These are phyloP conservation scores for Trametes hirsuta DNA, from an alignment of 1,284 basidiomycete genomes.

Conservation along the genomic window DNA sequence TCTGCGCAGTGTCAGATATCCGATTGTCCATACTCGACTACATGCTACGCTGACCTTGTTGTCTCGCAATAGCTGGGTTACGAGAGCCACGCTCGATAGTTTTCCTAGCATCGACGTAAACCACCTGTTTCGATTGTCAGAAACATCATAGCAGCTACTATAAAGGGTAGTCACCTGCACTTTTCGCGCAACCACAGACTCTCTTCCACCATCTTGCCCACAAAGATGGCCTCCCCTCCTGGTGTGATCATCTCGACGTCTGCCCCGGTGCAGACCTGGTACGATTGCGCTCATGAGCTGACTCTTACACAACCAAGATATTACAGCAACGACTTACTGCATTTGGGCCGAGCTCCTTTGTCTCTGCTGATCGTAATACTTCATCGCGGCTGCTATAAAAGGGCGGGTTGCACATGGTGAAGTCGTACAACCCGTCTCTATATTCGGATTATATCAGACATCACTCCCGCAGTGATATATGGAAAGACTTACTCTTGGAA, in stretches of 20 bases:
- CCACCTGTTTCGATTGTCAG: slow-evolving; percentile 61
- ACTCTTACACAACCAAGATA: neutral
- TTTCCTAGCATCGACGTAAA: slow-evolving; percentile 93
- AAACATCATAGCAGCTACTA: neutral
- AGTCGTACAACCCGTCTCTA: slow-evolving; percentile 50
- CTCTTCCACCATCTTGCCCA: slow-evolving; percentile 79
- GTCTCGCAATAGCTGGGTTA: slow-evolving; percentile 62
- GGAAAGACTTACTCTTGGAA: neutral
- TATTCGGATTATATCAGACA: neutral
- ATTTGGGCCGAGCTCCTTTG: slow-evolving; percentile 65
- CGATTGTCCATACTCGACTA: neutral
- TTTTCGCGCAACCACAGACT: slow-evolving; percentile 50
- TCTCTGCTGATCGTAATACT: slow-evolving; percentile 56
- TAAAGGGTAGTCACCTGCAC: slow-evolving; percentile 50
- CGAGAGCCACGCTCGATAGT: slow-evolving; percentile 66
- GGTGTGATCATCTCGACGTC: slow-evolving; percentile 84
- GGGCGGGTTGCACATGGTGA: slow-evolving; percentile 95
- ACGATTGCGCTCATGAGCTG: neutral
- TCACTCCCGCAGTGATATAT: too few relatives aligned
- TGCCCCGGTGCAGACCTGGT: slow-evolving; percentile 80
- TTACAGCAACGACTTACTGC: slow-evolving; percentile 53
- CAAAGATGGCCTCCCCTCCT: slow-evolving; percentile 86
- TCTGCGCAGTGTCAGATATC: slow-evolving; percentile 43
- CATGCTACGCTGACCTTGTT: slow-evolving; percentile 45
- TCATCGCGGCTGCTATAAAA: slow-evolving; percentile 84